These are phyloP conservation scores for Fusarium sp. DNA, from an alignment of 2,329 filamentous ascomycete genomes.

Conservation along the genomic window DNA sequence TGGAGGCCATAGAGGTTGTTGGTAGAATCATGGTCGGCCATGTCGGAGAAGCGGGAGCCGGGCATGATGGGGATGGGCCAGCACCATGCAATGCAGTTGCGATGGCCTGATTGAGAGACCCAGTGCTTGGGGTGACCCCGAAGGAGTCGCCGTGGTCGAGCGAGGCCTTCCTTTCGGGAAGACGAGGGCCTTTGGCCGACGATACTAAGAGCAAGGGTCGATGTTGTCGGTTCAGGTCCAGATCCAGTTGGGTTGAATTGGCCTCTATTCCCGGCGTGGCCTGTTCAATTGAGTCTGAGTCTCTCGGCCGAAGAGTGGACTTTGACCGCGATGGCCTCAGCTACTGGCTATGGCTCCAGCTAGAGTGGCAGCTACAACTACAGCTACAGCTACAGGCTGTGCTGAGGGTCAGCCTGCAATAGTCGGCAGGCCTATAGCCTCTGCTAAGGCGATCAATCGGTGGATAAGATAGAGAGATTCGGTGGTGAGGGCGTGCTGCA, in stretches of 20 bases:
- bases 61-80: conserved; percentile 41
- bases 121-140: conserved; percentile 34
- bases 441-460: conserved; percentile 7
- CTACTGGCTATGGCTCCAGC: neutral
- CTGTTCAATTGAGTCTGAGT: conserved; percentile 3
- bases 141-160: conserved; percentile 34
- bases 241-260: conserved; percentile 3
- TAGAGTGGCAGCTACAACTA: neutral
- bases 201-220: conserved; percentile 19
- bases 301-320: conserved; percentile 12
- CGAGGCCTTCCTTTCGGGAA: conserved; percentile 38
- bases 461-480: conserved; percentile 8
- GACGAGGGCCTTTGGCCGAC: conserved; percentile 30
- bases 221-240: neutral
- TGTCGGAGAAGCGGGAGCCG: conserved; percentile 44
- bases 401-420: conserved; percentile 1
- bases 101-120: conserved; percentile 43
- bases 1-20: conserved; percentile 57
- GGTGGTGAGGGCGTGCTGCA: conserved; percentile 19
- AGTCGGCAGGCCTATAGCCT: conserved; percentile 12
- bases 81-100: conserved; percentile 45
- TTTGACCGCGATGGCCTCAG: conserved; percentile 27
- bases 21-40: conserved; percentile 53
- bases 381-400: conserved; percentile 1
- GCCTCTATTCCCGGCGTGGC: conserved; percentile 5